phyloP scores from a whole-genome alignment of 441 rosid genomes.

The Jatropha multifida region DNA sequence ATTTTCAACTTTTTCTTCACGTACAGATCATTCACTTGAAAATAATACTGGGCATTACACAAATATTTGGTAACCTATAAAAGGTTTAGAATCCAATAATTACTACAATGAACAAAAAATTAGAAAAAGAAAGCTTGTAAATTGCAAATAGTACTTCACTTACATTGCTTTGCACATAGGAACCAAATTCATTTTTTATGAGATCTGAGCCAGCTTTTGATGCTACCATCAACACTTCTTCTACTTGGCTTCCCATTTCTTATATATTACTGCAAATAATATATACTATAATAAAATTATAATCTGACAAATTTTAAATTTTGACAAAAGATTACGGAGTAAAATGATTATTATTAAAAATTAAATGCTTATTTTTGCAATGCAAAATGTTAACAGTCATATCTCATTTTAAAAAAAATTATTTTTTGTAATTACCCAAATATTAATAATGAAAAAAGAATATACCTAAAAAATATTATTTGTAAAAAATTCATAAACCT shows the following conservation, averaged over 20 bases:
- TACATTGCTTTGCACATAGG: slow-evolving; percentile 31
- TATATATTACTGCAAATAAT: not conserved
- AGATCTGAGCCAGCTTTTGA: slow-evolving; percentile 14
- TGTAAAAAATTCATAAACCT: not conserved
- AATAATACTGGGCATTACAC: slow-evolving; percentile 27
- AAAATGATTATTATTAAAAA: not conserved
- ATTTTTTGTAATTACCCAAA: not conserved
- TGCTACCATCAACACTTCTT: not conserved
- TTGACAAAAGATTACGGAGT: too few species aligned
- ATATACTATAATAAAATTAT: not conserved
- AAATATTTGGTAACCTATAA: slow-evolving; percentile 24
- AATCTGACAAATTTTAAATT: too few species aligned
- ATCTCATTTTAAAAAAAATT: not conserved
- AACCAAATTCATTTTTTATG: slow-evolving; percentile 22
- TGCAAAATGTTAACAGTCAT: not conserved
- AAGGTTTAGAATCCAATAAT: not conserved
- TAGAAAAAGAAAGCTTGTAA: too few species aligned
- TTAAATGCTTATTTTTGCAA: not conserved
- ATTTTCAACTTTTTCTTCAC: slow-evolving; percentile 36
- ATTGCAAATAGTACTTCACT: not conserved
- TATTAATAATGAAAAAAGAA: not conserved
- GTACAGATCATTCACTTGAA: slow-evolving; percentile 32
- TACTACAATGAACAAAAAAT: too few species aligned
- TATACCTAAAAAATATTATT: not conserved
- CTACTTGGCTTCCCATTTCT: not conserved